These are phyloP conservation scores for Tetradesmus lagerheimii DNA, from an alignment of 139 green algal genomes.

Conservation along the genomic window DNA sequence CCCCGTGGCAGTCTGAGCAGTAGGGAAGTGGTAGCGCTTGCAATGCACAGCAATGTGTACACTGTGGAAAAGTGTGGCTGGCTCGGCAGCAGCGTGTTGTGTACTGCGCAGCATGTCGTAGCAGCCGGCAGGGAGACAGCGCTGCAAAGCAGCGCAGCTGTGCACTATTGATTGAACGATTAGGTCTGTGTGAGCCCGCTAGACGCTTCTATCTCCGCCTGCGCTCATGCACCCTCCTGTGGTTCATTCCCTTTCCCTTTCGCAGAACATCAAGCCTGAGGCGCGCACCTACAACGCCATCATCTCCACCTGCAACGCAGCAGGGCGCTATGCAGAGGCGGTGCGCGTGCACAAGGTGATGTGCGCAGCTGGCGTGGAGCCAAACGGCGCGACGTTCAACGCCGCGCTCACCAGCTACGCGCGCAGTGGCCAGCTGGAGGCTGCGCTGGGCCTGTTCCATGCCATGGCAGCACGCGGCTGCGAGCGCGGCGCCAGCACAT, in stretches of 20 bases:
- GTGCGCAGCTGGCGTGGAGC: slow-evolving; percentile 56
- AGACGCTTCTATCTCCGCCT: background rate
- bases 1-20: background rate
- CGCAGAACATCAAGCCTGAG: slow-evolving; percentile 71
- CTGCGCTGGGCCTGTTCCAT: slow-evolving; percentile 74
- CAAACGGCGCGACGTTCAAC: slow-evolving; percentile 82
- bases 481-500: slow-evolving; percentile 47
- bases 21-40: too few species aligned
- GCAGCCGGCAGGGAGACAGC: too few species aligned
- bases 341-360: slow-evolving; percentile 66
- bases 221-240: background rate
- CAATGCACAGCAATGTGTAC: background rate
- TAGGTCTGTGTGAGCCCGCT: too few species aligned
- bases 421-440: slow-evolving; percentile 66
- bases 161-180: too few species aligned
- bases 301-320: slow-evolving; percentile 78
- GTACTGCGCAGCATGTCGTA: background rate
- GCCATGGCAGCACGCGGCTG: slow-evolving; percentile 68
- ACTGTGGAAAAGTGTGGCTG: background rate
- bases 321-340: slow-evolving; percentile 65
- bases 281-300: slow-evolving; percentile 82
- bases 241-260: background rate
- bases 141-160: too few species aligned
- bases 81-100: background rate
- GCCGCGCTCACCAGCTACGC: slow-evolving; percentile 72